Base-by-base conservation (phyloP, 106 monocot genomes). In the Agapanthus africanus region DNA sequence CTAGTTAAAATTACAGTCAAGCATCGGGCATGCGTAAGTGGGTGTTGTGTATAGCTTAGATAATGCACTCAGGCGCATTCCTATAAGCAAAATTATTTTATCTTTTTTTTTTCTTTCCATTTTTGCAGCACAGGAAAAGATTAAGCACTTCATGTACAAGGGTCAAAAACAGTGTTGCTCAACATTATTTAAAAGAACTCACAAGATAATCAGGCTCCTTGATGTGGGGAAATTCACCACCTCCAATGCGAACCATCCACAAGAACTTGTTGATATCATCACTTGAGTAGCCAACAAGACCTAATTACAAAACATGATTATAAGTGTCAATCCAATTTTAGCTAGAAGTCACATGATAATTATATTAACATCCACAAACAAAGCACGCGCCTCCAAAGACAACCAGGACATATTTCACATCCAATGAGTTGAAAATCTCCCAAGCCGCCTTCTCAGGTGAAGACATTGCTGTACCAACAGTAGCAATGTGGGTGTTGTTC, bases 171-270 rank as follows among this genome's bases (percentile, higher is more conserved):
- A n/a, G n/a, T n/a, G n/a, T n/a, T n/a, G n/a, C n/a, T n/a, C n/a
- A n/a, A n/a, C n/a, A n/a, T n/a, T n/a, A n/a, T n/a, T n/a, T n/a
- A 18, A 16, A 65, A 10, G 6, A 75, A 87, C 97, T 97, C 41
- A 92, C 97, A 62, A 97, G 92, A 84, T 97, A 97, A 77, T 97
- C 97, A 65, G 97, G 84, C 68, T 97, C 97, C 74, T 89, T 97
- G 38, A 97, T 97, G 71, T 97, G 97, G 56, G 97, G 97, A 87
- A 92, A 97, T 25, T 89, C 97, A 42, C 97, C 97, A 41, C 92
- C 97, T 65, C 97, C 97, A 80, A 97, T 97, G 36, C 97, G 97
- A 73, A 97, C 97, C 92, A 97, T 97, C 97, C 97, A 97, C 11
- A 97, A 65, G 75, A 97, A 97, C 76, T 97, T 97, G 41, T 97